Evolutionary conservation across 768 basidiomycete genomes (phyloP).

Genomic region (Xerocomellus intermedius): DNA sequence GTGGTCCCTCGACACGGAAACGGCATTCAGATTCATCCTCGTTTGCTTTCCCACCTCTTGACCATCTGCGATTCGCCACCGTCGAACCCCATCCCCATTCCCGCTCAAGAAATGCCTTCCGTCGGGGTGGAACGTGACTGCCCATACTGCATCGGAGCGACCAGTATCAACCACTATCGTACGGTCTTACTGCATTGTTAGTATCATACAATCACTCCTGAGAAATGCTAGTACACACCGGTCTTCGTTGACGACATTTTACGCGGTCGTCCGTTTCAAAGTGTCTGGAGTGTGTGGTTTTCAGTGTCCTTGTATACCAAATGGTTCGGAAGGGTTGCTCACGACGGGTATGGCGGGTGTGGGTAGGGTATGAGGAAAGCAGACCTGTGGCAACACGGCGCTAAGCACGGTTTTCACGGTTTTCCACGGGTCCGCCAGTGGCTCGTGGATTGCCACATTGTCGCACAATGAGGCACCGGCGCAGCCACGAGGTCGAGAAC

Average conservation of each 20-base stretch:
- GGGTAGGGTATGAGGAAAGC: too few relatives aligned
- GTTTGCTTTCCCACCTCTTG: background rate
- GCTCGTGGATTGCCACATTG: too few relatives aligned
- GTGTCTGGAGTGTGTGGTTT: too few relatives aligned
- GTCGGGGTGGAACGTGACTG: background rate
- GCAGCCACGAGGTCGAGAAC: too few relatives aligned
- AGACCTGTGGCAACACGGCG: too few relatives aligned
- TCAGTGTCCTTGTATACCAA: too few relatives aligned
- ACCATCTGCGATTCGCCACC: background rate
- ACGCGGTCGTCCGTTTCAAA: too few relatives aligned
- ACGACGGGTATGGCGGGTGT: too few relatives aligned
- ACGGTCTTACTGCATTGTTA: background rate
- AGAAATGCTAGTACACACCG: background rate
- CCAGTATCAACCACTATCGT: background rate
- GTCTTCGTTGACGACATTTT: background rate
- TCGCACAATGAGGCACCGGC: too few relatives aligned
- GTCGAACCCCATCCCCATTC: background rate
- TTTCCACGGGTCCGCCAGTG: too few relatives aligned
- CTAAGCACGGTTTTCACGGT: too few relatives aligned
- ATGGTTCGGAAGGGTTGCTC: too few relatives aligned
- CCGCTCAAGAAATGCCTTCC: background rate
- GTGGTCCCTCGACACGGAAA: background rate
- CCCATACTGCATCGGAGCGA: background rate
- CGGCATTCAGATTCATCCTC: background rate
- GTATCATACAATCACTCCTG: background rate